Evolutionary conservation across 768 basidiomycete species (phyloP), one percentile per base, ranked within the genome.

Genomic region (Tephrocybe sp.): DNA sequence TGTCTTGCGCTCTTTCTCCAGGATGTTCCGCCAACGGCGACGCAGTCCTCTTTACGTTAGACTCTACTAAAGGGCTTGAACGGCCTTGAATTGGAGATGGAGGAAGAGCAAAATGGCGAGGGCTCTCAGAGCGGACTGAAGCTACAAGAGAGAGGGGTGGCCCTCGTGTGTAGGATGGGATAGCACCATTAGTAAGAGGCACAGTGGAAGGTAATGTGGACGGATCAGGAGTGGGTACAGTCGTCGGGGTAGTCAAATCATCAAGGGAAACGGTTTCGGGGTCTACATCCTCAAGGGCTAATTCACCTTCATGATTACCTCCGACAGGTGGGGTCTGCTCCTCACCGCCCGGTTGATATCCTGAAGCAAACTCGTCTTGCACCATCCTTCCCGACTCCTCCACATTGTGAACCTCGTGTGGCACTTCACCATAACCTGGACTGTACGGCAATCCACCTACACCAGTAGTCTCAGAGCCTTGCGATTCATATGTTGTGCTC

Each of bases 51-150:
- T 45, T 51, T 20, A 46, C 26, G 19, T 40, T 35, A 2, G 43
- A 20, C 4, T 58, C 50, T 12, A 14, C 5, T n/a, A 52, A 47
- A 7, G 57, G 57, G 47, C 41, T 57, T 32, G 45, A 48, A 36
- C 41, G 53, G 38, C 48, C 51, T 19, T 40, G 40, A 14, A 17
- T 45, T 22, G 59, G 59, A 33, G 59, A 60, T 40, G 59, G 48
- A 49, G 57, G 54, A 26, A 56, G 50, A 23, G 52, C 35, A 39
- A 43, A 16, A 13, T 58, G 48, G 13, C 42, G 43, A 12, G 56
- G 59, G 39, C 51, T 55, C 32, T 39, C 38, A 11, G 54, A 45
- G 17, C 52, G 51, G 4, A 53, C 6, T 2, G 42, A 19, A 33
- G 34, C 30, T 19, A 30, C 44, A 5, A 31, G 5, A 13, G 42